Evolutionary conservation across 352 stramenopile genomes (phyloP).

Genomic region (Globisporangium nunn): DNA sequence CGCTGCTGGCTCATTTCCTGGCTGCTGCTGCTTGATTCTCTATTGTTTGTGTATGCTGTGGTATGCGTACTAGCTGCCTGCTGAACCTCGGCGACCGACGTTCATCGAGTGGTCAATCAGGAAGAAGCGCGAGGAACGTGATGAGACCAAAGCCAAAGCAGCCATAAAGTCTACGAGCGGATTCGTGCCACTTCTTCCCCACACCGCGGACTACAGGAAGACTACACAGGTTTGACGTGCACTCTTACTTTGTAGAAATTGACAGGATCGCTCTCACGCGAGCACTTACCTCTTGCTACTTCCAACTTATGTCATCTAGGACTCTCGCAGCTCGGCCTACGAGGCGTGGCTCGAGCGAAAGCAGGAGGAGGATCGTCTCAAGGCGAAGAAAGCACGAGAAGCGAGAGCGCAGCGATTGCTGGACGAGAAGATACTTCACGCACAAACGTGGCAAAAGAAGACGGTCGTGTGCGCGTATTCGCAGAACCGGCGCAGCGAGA

Average conservation of each 20-base stretch:
- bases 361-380: slow-evolving; percentile 34
- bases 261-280: no score
- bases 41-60: not conserved
- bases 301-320: not conserved
- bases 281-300: not conserved
- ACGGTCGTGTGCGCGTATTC: slow-evolving; percentile 65
- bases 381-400: slow-evolving; percentile 23
- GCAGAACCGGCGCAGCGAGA: slow-evolving; percentile 20
- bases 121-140: slow-evolving; percentile 10
- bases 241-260: not conserved
- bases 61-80: not conserved
- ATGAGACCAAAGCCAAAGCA: not conserved
- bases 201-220: not conserved
- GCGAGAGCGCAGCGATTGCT: slow-evolving; percentile 17
- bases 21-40: no score
- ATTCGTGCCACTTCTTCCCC: not conserved
- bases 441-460: slow-evolving; percentile 59
- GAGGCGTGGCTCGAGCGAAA: slow-evolving; percentile 40
- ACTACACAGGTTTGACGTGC: not conserved
- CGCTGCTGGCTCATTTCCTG: not conserved
- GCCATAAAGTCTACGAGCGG: not conserved
- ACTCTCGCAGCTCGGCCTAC: slow-evolving; percentile 16
- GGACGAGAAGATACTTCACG: slow-evolving; percentile 28
- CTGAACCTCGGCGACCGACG: not conserved
- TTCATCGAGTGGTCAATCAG: slow-evolving; percentile 11